Base-by-base conservation (phyloP, 805 yeast genomes). In the Pichia manshurica region DNA sequence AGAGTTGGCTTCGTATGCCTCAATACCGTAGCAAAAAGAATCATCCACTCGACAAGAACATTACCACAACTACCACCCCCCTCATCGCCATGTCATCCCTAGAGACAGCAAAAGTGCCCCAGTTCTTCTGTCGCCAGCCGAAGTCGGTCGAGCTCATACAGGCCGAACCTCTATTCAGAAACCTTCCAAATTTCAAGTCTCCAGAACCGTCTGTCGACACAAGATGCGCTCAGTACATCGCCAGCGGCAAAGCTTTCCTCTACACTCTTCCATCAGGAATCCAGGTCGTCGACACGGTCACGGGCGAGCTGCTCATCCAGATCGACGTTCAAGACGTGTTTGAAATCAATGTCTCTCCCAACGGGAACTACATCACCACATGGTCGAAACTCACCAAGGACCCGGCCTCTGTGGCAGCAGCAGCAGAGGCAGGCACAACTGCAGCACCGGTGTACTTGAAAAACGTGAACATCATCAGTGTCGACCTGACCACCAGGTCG, bases 321-420 rank as follows among this genome's bases (percentile, higher is more conserved):
- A 65, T 88, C 44, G 79, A 76, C 33, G 68, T 81, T 42, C 61
- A 71, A 29, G 95, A 88, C 53, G 86, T 82, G 16, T 81, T 82
- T 59, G 97, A 93, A 62, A 63, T 93, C 57, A 79, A 80, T 52
- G 89, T 93, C 64, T 87, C 96, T n/a, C 96, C 97, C 9, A 72
- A 78, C 42, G 98, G 96, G 15, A 78, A 80, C 40, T 90, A 73
- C 61, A 66, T 93, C 53, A 78, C 87, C 53, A 79, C 95, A 34
- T 93, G 97, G 96, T 88, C 88, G 56, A 87, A 88, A 60, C 95
- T 97, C 4, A 69, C 77, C 42, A 77, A 82, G 50, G 46, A 59
- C 57, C 29, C 29, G 29, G 29, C 29, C 10, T 7, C 29, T 25
- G 29, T 7, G 10, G 29, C 29, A 7, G 29, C 7, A 7, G 29